These are phyloP conservation scores for Davidsoniella neocaledoniae DNA, from an alignment of 2,329 filamentous ascomycete genomes.

Conservation along the genomic window DNA sequence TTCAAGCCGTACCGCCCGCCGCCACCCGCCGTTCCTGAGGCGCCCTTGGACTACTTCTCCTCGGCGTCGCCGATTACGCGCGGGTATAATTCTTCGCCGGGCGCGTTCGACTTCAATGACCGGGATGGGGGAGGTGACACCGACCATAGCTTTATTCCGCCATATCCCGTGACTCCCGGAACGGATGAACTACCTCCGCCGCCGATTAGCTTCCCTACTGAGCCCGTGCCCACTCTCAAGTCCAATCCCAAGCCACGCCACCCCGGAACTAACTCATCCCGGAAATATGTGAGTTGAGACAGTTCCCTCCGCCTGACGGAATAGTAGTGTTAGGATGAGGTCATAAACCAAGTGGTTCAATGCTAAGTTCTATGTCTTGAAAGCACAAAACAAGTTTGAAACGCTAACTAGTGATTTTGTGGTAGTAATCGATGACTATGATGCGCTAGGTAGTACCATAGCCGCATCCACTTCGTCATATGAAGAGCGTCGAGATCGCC, in stretches of 20 bases:
- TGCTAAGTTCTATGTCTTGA: too few relatives aligned
- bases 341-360: too few relatives aligned
- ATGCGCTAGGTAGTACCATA: background rate
- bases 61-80: conserved; percentile 4
- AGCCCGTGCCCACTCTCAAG: conserved; percentile 3
- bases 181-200: conserved; percentile 10
- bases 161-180: conserved; percentile 11
- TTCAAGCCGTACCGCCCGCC: conserved; percentile 12
- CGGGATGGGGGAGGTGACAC: background rate
- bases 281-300: too few relatives aligned
- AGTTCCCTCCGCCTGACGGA: too few relatives aligned
- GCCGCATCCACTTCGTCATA: background rate
- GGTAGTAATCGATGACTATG: conserved; percentile 2
- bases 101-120: background rate
- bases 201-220: conserved; percentile 7
- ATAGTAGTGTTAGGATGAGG: too few relatives aligned
- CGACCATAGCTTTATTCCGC: conserved; percentile 2
- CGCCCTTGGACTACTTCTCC: conserved; percentile 10
- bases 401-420: background rate
- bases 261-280: background rate
- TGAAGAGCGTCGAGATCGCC: conserved; percentile 5
- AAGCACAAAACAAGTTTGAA: too few relatives aligned
- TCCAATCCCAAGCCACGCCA: background rate
- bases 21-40: conserved; percentile 1
- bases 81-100: background rate